phyloP scores from a whole-genome alignment of 2,329 filamentous ascomycete genomes.

The Bipolaris cookei region DNA sequence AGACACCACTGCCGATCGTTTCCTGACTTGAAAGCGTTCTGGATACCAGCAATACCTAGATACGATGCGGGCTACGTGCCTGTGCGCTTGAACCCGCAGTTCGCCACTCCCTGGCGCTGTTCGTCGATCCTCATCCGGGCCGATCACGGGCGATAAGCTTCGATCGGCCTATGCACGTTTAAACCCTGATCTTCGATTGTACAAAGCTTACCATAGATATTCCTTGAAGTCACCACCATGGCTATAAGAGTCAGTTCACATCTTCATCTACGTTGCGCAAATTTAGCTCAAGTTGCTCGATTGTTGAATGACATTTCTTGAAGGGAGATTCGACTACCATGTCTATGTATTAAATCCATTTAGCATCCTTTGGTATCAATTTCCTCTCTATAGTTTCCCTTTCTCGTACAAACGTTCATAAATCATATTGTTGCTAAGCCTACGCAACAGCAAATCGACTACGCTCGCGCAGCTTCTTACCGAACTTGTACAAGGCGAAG shows the following conservation, averaged over 20 bases:
- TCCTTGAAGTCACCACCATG: neutral
- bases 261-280: neutral
- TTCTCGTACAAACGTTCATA: neutral
- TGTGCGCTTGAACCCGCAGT: conserved; percentile 3
- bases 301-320: neutral
- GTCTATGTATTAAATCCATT: too few relatives aligned
- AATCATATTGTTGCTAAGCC: neutral
- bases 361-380: too few relatives aligned
- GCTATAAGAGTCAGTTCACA: neutral
- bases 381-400: too few relatives aligned
- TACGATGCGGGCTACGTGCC: neutral
- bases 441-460: conserved; percentile 61
- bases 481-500: conserved; percentile 63
- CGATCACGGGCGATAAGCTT: neutral
- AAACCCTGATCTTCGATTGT: neutral
- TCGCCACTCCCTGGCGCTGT: neutral
- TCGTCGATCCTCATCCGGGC: conserved; percentile 17
- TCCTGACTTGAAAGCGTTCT: neutral
- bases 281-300: neutral
- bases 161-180: conserved; percentile 4
- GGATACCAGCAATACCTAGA: neutral
- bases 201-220: neutral
- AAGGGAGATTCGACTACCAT: too few relatives aligned
- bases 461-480: conserved; percentile 60
- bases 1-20: neutral